phyloP scores from a whole-genome alignment of 306 rosid species.

The Inga leiocalycina region DNA sequence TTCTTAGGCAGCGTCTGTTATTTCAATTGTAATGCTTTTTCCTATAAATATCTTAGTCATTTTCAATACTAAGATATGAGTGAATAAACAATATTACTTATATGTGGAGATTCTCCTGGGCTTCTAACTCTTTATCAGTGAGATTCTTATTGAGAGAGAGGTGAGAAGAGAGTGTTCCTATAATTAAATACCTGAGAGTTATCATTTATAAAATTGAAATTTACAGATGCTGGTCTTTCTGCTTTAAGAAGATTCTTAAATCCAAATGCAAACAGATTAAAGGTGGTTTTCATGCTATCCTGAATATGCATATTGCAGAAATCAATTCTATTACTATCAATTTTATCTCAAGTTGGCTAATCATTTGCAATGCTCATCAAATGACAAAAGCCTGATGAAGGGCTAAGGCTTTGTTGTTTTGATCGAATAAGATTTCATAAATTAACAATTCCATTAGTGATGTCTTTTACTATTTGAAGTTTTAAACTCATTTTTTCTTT shows the following conservation, averaged over 20 bases:
- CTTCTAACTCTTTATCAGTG: no score
- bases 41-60: no score
- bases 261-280: conserved; percentile 59
- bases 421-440: no score
- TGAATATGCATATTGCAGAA: conserved; percentile 26
- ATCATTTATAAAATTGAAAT: conserved; percentile 31
- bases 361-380: conserved; percentile 56
- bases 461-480: not conserved
- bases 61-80: no score
- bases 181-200: no score
- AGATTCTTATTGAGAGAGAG: no score
- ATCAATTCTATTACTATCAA: conserved; percentile 16
- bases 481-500: not conserved
- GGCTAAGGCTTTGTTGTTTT: not conserved
- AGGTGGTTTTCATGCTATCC: conserved; percentile 62
- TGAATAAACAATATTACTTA: no score
- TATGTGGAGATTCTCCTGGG: no score
- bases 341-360: conserved; percentile 39
- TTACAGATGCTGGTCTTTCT: conserved; percentile 93
- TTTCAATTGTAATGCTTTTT: no score
- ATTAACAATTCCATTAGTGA: not conserved
- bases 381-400: conserved; percentile 73
- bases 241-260: conserved; percentile 84
- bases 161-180: no score
- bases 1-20: no score